Evolutionary conservation across 257 asterid species (phyloP), one percentile per base, ranked within the genome.

Genomic region (Solanum chiquidenum): DNA sequence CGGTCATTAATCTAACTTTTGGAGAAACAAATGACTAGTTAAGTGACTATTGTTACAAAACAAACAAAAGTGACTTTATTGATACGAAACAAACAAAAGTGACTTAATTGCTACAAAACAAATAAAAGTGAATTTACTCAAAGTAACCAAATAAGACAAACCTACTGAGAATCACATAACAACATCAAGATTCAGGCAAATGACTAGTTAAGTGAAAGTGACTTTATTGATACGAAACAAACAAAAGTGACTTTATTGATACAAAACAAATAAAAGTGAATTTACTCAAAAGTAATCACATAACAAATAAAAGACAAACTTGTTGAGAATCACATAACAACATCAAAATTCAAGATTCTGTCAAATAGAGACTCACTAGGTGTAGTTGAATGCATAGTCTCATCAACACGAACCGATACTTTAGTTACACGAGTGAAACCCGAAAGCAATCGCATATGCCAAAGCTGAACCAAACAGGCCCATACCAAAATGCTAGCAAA

Each of bases 401-500:
- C 84, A 25, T 77, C 84, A 42, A 77, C 84, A 77, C 55, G n/a
- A 77, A 77, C n/a, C 13, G 62, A 12, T 13, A 42, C 18, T 25
- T 40, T 77, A 77, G 84, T 40, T 77, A 42, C 8, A 25, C 25
- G 90, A 37, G 91, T 46, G 80, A 92, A 87, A 35, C 96, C 94
- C 9, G 92, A 88, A 25, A 94, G 92, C 90, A 92, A 62, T 20
- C 86, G 94, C 55, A 96, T 96, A 84, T 92, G 96, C 98, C 98
- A 96, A 31, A 96, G 96, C 90, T 96, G 99, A 87, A 94, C 95
- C 95, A 96, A 91, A 91, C 98, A 93, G 79, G 99, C 94, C 99
- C 99, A 96, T 90, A 95, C 90, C 77, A 96, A 89, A 92, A 96
- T 95, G 91, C 94, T 93, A 74, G 96, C 90, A 91, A 98, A 96